Evolutionary conservation across 192 early-diverging fungal species (phyloP).

Genomic region (Mortierella claussenii): DNA sequence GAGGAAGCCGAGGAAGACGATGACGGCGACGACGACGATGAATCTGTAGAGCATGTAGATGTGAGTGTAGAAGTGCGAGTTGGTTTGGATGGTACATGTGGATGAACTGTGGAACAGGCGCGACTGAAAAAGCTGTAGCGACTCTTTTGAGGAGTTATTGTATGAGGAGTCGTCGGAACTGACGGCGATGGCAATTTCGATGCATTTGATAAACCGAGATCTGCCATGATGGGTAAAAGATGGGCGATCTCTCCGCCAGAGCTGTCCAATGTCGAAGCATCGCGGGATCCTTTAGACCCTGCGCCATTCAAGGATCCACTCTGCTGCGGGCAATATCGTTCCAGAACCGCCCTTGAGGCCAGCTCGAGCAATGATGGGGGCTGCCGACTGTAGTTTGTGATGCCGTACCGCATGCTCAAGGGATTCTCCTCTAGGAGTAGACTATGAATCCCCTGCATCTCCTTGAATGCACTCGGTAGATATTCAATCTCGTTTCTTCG

Average conservation of each 20-base stretch:
- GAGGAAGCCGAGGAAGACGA: constrained; percentile 7
- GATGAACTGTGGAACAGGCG: constrained; percentile 27
- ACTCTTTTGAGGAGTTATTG: constrained; percentile 10
- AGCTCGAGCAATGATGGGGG: constrained; percentile 33
- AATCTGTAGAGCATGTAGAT: constrained; percentile 11
- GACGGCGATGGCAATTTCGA: constrained; percentile 12
- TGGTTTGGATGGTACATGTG: constrained; percentile 15
- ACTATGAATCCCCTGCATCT: constrained; percentile 46
- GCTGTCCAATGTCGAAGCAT: neutral
- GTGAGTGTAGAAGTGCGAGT: constrained; percentile 14
- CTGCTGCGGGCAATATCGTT: constrained; percentile 27
- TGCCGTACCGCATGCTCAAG: constrained; percentile 30
- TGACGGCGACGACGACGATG: constrained; percentile 21
- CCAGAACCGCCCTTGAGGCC: constrained; percentile 31
- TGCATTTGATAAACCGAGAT: constrained; percentile 17
- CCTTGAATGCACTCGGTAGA: constrained; percentile 52
- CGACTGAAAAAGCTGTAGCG: constrained; percentile 45
- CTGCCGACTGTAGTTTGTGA: constrained; percentile 20
- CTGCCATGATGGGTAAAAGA: constrained; percentile 25
- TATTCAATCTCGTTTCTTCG: constrained; percentile 55
- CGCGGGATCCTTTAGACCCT: too few species aligned
- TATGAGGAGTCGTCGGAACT: neutral
- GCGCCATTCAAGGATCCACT: constrained; percentile 1
- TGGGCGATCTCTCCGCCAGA: neutral
- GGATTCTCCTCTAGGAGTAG: constrained; percentile 49